Evolutionary conservation across 2,329 filamentous ascomycete genomes (phyloP), one percentile per base, ranked within the genome.

Genomic region (Fusarium virguliforme): DNA sequence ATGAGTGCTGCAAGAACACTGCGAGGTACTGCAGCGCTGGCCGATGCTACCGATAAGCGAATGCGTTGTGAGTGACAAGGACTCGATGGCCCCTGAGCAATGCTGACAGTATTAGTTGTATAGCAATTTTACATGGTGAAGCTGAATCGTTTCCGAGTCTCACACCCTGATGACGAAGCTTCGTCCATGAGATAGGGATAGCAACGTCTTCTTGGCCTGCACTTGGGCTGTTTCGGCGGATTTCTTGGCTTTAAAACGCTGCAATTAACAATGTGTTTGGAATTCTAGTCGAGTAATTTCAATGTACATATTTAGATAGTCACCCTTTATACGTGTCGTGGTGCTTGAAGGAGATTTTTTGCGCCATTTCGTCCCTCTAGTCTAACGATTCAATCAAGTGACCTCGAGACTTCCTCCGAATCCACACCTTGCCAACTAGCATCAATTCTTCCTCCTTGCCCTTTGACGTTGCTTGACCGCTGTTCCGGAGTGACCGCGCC

Each of bases 1-100:
- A 70, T 5, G 62, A 70, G 6, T 70, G 68, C 4, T 70, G 68
- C 15, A 53, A 67, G 24, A 70, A 70, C 24, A 60, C 59, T 1
- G 68, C 68, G 0, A 67, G 40, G 8, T 70, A 64, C 12, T 70
- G 68, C 50, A 70, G 28, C 22, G 62, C 62, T 13, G 68, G 68
- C 2, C 58, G 62, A 35, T 70, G 68, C 48, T 70, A 70, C 6
- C 35, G 15, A 43, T 70, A 53, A 46, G 15, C 7, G 50, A 35
- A 53, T 8, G 6, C 4, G 4, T 3, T 12, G 50, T 54, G 32
- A 28, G 50, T 37, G 43, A 48, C 8, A 3, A 10, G 28, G 24
- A 7, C 3, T 15, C n/a, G 0, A 0, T 4, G 26, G 4, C 4
- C 0, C 1, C 8, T 26, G 41, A 3, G 2, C 26, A 7, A n/a